Conservation (phyloP, 768 basidiomycete genomes). For the Dacryopinax primogenitus region DNA sequence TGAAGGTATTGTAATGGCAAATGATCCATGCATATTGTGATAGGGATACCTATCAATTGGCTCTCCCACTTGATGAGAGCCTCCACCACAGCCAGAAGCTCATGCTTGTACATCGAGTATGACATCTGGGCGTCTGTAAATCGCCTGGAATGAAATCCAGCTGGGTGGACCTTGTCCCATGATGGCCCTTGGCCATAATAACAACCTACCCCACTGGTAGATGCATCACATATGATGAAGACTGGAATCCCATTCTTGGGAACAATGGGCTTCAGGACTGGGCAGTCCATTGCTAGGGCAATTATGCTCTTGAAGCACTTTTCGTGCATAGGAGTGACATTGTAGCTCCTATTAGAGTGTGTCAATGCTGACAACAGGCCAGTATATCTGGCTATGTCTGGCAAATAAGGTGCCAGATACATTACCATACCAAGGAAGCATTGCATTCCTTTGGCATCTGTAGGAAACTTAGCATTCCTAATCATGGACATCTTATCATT, state of each 20-base stretch:
- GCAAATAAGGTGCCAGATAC: background rate
- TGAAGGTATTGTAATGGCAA: background rate
- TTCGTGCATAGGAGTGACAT: background rate
- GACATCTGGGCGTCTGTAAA: conserved; percentile 14
- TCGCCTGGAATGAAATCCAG: conserved; percentile 17
- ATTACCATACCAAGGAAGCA: background rate
- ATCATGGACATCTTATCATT: background rate
- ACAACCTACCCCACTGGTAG: background rate
- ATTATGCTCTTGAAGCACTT: background rate
- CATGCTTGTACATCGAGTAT: conserved; percentile 15
- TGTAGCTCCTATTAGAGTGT: background rate
- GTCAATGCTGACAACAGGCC: background rate
- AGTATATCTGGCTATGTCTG: background rate
- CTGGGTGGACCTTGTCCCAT: conserved; percentile 9
- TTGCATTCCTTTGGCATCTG: background rate
- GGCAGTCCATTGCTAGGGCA: background rate
- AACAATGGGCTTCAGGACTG: background rate
- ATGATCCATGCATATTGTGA: background rate
- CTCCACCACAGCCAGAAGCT: conserved; percentile 13
- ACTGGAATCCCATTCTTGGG: background rate
- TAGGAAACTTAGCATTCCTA: background rate
- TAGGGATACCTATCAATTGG: background rate
- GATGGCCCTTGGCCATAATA: background rate
- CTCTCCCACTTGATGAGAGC: background rate
- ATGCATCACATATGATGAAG: background rate